A percentile compares a stretch with the other conserved stretches of the same genome.
Evolutionary conservation across 2,329 filamentous ascomycete species (phyloP).

Genomic region (Fusarium sp.): DNA sequence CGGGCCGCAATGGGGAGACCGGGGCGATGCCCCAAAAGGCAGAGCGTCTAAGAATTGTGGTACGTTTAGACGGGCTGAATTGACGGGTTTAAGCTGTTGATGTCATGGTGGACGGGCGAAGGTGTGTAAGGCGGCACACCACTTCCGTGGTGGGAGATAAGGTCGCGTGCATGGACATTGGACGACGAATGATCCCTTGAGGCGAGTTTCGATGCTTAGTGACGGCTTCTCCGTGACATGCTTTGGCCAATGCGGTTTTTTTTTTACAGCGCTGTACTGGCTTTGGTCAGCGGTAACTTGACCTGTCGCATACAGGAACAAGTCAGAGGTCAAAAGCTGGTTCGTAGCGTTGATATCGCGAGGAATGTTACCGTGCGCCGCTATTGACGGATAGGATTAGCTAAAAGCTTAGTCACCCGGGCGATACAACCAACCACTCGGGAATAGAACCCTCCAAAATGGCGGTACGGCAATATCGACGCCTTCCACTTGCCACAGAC

Average conservation of each 20-base stretch:
- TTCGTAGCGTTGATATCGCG: not conserved
- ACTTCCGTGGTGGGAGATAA: conserved; percentile 31
- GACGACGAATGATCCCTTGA: conserved; percentile 7
- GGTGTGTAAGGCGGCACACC: conserved; percentile 31
- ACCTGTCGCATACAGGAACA: not conserved
- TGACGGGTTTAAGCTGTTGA: conserved; percentile 30
- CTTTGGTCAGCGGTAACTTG: not conserved
- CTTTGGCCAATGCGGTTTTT: not conserved
- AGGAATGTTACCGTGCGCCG: conserved; percentile 7
- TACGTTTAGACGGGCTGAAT: conserved; percentile 13
- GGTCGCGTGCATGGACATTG: conserved; percentile 30
- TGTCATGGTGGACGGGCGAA: conserved; percentile 29
- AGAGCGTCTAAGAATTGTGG: conserved; percentile 30
- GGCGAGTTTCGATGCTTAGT: not conserved
- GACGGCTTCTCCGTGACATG: conserved; percentile 9
- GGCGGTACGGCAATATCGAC: not conserved
- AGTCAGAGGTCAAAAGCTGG: too few species aligned
- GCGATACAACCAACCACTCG: not conserved
- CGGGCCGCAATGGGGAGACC: conserved; percentile 41
- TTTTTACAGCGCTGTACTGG: not conserved
- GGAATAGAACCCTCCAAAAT: not conserved
- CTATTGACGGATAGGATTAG: not conserved
- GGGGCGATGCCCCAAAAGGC: conserved; percentile 33
- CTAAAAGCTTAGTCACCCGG: conserved; percentile 6
- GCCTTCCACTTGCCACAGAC: not conserved